These are phyloP conservation scores for Calonectria pauciramosa DNA, from an alignment of 2,329 filamentous ascomycete species.

Conservation along the genomic window DNA sequence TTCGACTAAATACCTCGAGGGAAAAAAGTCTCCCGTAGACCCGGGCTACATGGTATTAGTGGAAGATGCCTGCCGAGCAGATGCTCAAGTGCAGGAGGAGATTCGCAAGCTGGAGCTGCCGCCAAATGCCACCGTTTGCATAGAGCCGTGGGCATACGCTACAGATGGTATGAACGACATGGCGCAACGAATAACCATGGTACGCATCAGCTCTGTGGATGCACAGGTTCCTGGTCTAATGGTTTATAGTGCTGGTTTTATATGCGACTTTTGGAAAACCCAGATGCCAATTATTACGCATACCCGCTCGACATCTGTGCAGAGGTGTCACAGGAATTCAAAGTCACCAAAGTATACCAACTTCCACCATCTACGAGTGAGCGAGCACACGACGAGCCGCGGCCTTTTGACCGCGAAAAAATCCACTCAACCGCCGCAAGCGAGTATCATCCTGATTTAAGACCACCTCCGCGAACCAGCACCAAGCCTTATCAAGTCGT, in stretches of 20 bases:
- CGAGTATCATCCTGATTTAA: slow-evolving; percentile 52
- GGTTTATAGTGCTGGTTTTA: slow-evolving; percentile 45
- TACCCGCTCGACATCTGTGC: slow-evolving; percentile 67
- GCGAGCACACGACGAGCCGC: slow-evolving; percentile 46
- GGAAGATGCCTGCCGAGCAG: slow-evolving; percentile 60
- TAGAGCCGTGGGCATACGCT: slow-evolving; percentile 57
- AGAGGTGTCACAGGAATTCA: slow-evolving; percentile 61
- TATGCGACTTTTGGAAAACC: slow-evolving; percentile 51
- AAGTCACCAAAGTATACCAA: slow-evolving; percentile 61
- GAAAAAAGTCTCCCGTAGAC: slow-evolving; percentile 63
- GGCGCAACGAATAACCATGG: slow-evolving; percentile 62
- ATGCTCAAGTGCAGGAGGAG: slow-evolving; percentile 58
- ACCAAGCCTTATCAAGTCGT: slow-evolving; percentile 49
- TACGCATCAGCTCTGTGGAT: slow-evolving; percentile 37
- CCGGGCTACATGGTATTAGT: slow-evolving; percentile 62
- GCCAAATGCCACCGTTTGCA: background rate
- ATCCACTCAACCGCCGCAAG: slow-evolving; percentile 58
- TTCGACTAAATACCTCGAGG: slow-evolving; percentile 50
- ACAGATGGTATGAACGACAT: slow-evolving; percentile 68
- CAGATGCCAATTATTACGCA: slow-evolving; percentile 68
- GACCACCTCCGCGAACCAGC: slow-evolving; percentile 40
- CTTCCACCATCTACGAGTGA: slow-evolving; percentile 54
- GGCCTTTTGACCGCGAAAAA: slow-evolving; percentile 57
- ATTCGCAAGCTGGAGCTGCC: slow-evolving; percentile 60
- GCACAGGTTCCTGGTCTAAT: background rate